phyloP scores from a whole-genome alignment of 2,329 filamentous ascomycete genomes.

The Xylariaceae sp. region DNA sequence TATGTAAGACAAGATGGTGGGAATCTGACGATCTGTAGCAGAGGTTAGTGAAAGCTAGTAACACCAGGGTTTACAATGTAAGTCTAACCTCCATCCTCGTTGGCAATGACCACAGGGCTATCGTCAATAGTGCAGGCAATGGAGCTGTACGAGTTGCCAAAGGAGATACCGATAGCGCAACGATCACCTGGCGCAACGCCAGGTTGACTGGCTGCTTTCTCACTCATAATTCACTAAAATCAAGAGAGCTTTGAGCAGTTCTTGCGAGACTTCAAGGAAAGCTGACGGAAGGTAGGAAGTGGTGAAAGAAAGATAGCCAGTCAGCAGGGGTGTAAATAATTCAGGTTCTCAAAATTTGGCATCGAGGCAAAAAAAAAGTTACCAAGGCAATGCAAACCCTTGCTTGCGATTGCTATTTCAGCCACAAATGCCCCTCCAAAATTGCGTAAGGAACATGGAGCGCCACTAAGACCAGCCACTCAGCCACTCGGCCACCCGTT shows the following conservation, averaged over 20 bases:
- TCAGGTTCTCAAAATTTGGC: constrained; percentile 30
- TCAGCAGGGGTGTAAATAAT: constrained; percentile 19
- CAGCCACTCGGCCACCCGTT: not conserved
- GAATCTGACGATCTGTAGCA: constrained; percentile 86
- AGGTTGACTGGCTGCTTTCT: constrained; percentile 48
- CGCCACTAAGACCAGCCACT: not conserved
- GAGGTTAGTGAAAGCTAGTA: constrained; percentile 15
- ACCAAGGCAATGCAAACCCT: constrained; percentile 16
- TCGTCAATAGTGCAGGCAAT: constrained; percentile 93
- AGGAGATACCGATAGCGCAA: constrained; percentile 89
- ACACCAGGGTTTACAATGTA: not conserved
- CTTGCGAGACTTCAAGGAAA: not conserved
- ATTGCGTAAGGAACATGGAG: not conserved
- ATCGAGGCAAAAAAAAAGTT: constrained; percentile 31
- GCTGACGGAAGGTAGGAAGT: constrained; percentile 14
- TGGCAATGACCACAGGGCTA: constrained; percentile 96
- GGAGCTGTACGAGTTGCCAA: constrained; percentile 98
- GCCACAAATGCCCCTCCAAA: constrained; percentile 40
- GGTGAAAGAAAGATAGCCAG: constrained; percentile 9
- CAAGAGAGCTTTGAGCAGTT: not conserved
- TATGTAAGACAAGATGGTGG: constrained; percentile 91
- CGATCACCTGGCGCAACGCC: constrained; percentile 62
- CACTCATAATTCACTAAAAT: constrained; percentile 18
- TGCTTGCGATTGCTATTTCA: constrained; percentile 26
- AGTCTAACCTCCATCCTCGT: constrained; percentile 91